Conservation (phyloP, 2,329 filamentous ascomycete species). For the Trichoderma simmonsii region DNA sequence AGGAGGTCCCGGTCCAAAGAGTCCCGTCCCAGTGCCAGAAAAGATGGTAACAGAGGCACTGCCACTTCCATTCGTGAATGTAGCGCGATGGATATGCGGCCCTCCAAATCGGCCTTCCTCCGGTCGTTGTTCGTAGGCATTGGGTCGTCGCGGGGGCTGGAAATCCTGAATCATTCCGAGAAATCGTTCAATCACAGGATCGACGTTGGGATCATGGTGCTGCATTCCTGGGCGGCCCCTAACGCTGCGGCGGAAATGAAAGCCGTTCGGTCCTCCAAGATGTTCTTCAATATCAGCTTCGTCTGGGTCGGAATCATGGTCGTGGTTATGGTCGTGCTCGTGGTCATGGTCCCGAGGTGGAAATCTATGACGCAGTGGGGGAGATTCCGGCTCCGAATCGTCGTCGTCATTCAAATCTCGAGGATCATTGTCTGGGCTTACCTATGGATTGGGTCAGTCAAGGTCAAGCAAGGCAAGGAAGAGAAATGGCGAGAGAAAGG, state of each 20-base stretch:
- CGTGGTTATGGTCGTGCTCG: slow-evolving; percentile 28
- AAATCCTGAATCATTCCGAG: slow-evolving; percentile 44
- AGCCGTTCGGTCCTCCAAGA: slow-evolving; percentile 41
- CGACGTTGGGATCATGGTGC: slow-evolving; percentile 35
- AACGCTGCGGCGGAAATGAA: slow-evolving; percentile 39
- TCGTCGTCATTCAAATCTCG: slow-evolving; percentile 38
- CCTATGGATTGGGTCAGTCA: slow-evolving; percentile 36
- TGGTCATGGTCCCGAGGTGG: slow-evolving; percentile 7
- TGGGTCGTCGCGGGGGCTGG: slow-evolving; percentile 16
- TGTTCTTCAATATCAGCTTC: slow-evolving; percentile 58
- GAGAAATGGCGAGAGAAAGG: background rate
- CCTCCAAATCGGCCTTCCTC: slow-evolving; percentile 24
- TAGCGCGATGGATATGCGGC: slow-evolving; percentile 35
- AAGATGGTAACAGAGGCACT: slow-evolving; percentile 50
- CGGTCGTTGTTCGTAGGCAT: slow-evolving; percentile 21
- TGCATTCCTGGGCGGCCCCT: slow-evolving; percentile 25
- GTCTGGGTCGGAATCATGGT: slow-evolving; percentile 54
- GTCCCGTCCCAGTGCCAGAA: slow-evolving; percentile 33
- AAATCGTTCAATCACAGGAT: slow-evolving; percentile 42
- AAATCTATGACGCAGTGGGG: slow-evolving; percentile 27
- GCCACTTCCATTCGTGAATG: slow-evolving; percentile 40
- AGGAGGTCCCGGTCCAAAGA: slow-evolving; percentile 1
- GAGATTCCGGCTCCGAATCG: slow-evolving; percentile 30
- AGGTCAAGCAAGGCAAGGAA: background rate
- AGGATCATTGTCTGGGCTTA: slow-evolving; percentile 60